These are phyloP conservation scores for Backusella circina DNA, from an alignment of 192 early-diverging fungal genomes.

Conservation along the genomic window DNA sequence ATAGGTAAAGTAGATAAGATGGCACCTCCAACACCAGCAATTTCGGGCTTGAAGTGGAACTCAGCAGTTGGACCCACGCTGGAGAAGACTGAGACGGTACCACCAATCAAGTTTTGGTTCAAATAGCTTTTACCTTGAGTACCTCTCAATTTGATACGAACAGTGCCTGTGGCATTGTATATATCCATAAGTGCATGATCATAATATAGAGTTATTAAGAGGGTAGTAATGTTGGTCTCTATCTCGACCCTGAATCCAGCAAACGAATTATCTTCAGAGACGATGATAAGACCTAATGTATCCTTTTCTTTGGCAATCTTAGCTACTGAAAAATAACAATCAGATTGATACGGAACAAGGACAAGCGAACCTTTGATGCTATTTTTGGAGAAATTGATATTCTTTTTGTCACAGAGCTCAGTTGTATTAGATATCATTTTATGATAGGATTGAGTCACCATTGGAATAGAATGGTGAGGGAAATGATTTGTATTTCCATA, in stretches of 20 bases:
- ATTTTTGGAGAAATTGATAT: neutral
- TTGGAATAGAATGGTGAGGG: neutral
- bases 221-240: neutral
- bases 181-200: slow-evolving; percentile 40
- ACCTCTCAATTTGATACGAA: slow-evolving; percentile 31
- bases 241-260: neutral
- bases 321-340: neutral
- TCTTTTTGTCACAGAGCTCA: neutral
- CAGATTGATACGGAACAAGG: neutral
- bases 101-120: slow-evolving; percentile 43
- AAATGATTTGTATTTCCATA: slow-evolving; percentile 46
- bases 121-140: slow-evolving; percentile 43
- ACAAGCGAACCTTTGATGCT: neutral
- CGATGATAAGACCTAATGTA: slow-evolving; percentile 20
- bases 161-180: slow-evolving; percentile 30
- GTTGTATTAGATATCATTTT: neutral
- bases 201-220: slow-evolving; percentile 24
- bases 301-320: neutral
- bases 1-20: slow-evolving; percentile 40
- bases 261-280: slow-evolving; percentile 26
- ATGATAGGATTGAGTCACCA: neutral
- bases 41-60: slow-evolving; percentile 51
- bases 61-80: slow-evolving; percentile 70
- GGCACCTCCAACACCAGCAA: slow-evolving; percentile 43
- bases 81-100: slow-evolving; percentile 66